These are phyloP conservation scores for Alternaria arbusti DNA, from an alignment of 2,329 filamentous ascomycete genomes.

Conservation along the genomic window DNA sequence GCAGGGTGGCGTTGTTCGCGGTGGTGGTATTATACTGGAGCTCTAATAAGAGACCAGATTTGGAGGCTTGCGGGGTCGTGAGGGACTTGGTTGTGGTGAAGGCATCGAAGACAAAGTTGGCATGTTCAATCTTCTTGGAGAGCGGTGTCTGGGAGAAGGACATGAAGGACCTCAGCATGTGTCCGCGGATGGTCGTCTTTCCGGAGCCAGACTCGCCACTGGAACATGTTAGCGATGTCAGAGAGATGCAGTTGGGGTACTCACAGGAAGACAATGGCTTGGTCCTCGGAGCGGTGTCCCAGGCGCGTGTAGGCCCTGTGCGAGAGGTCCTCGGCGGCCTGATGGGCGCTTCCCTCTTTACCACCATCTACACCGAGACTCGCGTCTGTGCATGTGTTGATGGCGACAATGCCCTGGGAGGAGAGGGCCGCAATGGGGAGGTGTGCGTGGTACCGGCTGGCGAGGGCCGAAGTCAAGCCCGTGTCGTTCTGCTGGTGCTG, in stretches of 20 bases:
- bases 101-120: constrained; percentile 93
- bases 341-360: constrained; percentile 90
- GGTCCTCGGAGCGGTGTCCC: constrained; percentile 88
- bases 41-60: constrained; percentile 93
- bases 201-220: constrained; percentile 96
- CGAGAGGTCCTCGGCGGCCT: constrained; percentile 90
- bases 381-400: constrained; percentile 95
- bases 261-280: constrained; percentile 91
- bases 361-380: constrained; percentile 87
- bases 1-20: constrained; percentile 81
- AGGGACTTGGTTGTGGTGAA: constrained; percentile 97
- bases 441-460: constrained; percentile 89
- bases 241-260: constrained; percentile 45
- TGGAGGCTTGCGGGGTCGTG: constrained; percentile 93
- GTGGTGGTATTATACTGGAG: constrained; percentile 94
- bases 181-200: constrained; percentile 92
- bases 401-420: constrained; percentile 85
- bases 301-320: constrained; percentile 83
- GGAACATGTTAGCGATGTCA: constrained; percentile 5
- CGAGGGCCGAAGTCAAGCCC: constrained; percentile 80
- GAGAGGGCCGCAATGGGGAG: constrained; percentile 87
- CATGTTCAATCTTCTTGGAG: constrained; percentile 90
- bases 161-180: constrained; percentile 83
- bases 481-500: constrained; percentile 81
- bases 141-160: constrained; percentile 91